Evolutionary conservation across 768 basidiomycete genomes (phyloP), one percentile per base, ranked within the genome.

Genomic region (Suillus brevipes): DNA sequence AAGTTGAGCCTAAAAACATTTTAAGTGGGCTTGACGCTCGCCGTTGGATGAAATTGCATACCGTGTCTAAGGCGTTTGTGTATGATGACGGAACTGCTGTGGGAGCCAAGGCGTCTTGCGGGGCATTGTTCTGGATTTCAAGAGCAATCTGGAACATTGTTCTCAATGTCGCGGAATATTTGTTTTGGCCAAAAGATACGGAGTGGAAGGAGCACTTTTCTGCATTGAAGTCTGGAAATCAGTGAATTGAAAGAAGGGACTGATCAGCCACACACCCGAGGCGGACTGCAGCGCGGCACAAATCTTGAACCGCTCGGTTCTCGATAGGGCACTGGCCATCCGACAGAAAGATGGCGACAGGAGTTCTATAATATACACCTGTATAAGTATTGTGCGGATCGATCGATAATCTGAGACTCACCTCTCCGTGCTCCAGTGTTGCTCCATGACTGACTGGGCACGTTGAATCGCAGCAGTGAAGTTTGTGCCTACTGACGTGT

Each of bases 151-250:
- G 72, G 0, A 80, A 78, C 87, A 88, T 88, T 16, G 80, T 75
- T 34, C 77, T 77, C 25, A 88, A 73, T 47, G 68, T 66, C 6
- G 10, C 42, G 47, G 66, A 69, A 13, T 43, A 70, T 34, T 9
- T 42, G 12, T 75, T 67, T 2, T 74, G 73, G 5, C 85, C 87
- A 55, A 88, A 88, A 0, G 83, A 80, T 10, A 88, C 83, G 0
- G 86, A 70, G 55, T 88, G 87, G 69, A 88, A 84, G 0, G 86
- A 86, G 74, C 0, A 85, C 75, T 74, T 84, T 84, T 14, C 87
- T 88, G 31, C 42, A 25, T 28, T 20, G 6, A 37, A 49, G 13
- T 64, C 10, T 14, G 6, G 13, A 25, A 7, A 4, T 66, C 37
- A 65, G 56, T 20, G 47, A 12, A 6, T 0, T 20, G 43, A 3